phyloP scores from a whole-genome alignment of 441 rosid species.

The Populus tomentosa region DNA sequence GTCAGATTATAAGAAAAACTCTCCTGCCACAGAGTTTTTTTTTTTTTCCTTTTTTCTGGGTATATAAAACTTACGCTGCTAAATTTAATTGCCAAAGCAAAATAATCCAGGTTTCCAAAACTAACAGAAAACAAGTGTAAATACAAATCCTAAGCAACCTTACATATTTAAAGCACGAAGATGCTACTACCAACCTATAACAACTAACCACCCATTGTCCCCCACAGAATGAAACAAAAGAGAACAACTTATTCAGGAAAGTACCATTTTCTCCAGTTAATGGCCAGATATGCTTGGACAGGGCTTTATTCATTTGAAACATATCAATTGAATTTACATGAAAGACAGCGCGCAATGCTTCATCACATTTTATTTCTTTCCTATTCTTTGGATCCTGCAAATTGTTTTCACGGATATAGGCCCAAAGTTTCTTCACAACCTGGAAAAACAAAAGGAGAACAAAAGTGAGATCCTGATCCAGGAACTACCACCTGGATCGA shows the following conservation, averaged over 20 bases:
- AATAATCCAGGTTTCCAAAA: not conserved
- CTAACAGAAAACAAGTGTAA: not conserved
- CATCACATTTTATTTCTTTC: conserved; percentile 46
- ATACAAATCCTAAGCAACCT: not conserved
- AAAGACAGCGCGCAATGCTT: conserved; percentile 39
- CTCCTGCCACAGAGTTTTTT: not conserved
- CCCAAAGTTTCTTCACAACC: conserved; percentile 65
- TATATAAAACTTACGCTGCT: not conserved
- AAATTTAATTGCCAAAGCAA: not conserved
- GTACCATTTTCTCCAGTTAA: conserved; percentile 38
- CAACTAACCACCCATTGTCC: not conserved
- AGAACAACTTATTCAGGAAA: not conserved
- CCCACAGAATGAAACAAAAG: not conserved
- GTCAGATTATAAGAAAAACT: not conserved
- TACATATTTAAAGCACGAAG: not conserved
- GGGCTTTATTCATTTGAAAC: conserved; percentile 64
- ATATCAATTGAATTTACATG: conserved; percentile 47
- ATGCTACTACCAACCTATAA: not conserved
- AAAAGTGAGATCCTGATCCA: not conserved
- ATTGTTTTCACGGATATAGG: conserved; percentile 46
- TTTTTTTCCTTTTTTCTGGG: not conserved
- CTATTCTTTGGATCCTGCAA: conserved; percentile 58
- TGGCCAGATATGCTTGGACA: conserved; percentile 60
- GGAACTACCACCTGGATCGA: not conserved
- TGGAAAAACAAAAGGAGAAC: conserved; percentile 9